Conservation (phyloP, 75 land plant species). For the Larix kaempferi region DNA sequence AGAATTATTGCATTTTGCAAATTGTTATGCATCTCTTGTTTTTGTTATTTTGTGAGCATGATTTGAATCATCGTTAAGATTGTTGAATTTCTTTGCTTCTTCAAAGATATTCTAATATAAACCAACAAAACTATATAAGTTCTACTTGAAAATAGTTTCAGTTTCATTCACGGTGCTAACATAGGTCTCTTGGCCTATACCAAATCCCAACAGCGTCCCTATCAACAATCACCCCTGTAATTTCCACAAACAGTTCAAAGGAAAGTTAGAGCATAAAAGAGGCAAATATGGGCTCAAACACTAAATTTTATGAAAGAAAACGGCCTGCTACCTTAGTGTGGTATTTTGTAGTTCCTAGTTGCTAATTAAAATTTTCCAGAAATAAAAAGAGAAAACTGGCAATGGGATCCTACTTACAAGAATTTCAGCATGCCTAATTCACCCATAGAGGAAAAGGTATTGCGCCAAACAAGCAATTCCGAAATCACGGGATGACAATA, state of each 20-base stretch:
- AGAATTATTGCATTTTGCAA: no score
- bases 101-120: no score
- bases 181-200: constrained; percentile 93
- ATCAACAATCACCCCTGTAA: constrained; percentile 86
- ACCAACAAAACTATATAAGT: no score
- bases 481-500: constrained; percentile 48
- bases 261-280: no score
- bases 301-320: no score
- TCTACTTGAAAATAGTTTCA: constrained; percentile 88
- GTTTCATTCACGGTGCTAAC: constrained; percentile 96
- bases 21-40: no score
- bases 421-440: constrained; percentile 36
- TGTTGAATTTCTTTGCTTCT: no score
- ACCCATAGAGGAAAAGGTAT: constrained; percentile 36
- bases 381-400: not conserved
- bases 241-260: constrained; percentile 1
- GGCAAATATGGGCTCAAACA: no score
- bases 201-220: constrained; percentile 72
- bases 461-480: not conserved
- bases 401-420: constrained; percentile 50
- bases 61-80: no score
- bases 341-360: not conserved
- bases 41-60: no score
- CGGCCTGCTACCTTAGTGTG: not conserved
- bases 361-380: not conserved